phyloP scores from a whole-genome alignment of 176 grass and related monocot genomes.

The Oryza nivara region DNA sequence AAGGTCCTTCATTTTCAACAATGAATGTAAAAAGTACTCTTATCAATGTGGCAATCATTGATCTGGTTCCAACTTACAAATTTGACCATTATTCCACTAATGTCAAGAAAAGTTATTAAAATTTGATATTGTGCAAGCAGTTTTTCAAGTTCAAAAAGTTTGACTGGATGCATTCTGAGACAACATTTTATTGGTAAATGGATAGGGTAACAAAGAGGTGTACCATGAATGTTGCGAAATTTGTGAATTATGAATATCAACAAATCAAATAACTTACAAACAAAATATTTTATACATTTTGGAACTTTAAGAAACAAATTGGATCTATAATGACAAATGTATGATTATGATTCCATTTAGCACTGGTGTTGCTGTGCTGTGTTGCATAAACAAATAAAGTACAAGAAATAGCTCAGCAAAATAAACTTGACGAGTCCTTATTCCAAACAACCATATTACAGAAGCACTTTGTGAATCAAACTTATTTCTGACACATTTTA shows the following conservation, averaged over 20 bases:
- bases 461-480: background rate
- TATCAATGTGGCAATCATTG: too few species aligned
- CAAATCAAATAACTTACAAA: background rate
- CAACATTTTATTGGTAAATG: background rate
- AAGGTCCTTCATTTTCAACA: background rate
- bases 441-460: background rate
- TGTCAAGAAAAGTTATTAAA: background rate
- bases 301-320: background rate
- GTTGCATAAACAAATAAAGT: background rate
- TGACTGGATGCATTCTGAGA: background rate
- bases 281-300: too few species aligned
- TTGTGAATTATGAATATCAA: background rate
- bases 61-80: background rate
- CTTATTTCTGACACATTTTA: background rate
- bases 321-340: background rate
- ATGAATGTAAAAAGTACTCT: background rate
- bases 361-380: background rate
- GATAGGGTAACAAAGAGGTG: too few species aligned
- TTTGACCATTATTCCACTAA: background rate
- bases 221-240: background rate
- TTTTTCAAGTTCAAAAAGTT: constrained; percentile 2
- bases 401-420: background rate
- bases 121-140: background rate
- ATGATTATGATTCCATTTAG: background rate
- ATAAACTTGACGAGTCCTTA: background rate